Evolutionary conservation across 495 filamentous ascomycete species (phyloP), one percentile per base, ranked within the genome.

Genomic region (Penicillium mononematosum): DNA sequence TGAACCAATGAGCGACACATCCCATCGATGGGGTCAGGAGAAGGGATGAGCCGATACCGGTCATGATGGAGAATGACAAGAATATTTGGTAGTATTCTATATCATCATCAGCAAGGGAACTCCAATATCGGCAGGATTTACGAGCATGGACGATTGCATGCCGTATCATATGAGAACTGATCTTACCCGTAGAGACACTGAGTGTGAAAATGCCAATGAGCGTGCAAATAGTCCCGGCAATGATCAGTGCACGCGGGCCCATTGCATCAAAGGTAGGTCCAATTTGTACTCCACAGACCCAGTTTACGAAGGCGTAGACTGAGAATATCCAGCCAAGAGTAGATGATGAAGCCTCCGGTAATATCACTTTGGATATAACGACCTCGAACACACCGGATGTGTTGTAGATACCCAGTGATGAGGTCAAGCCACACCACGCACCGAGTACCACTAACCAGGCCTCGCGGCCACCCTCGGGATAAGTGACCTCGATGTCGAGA

Each of bases 311-410:
- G 7, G 78, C 73, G 59, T 85, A 87, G 20, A 88, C 51, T 10
- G 79, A 81, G 62, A 89, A 89, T 51, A 90, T 85, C 86, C 85
- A 90, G 34, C 85, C 87, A 22, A 87, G 75, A 1, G 74, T 75
- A 27, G 80, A 78, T 8, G 79, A 67, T 12, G 69, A 69, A 44
- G 81, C 75, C 10, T 72, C 53, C 8, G 68, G 69, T 10, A 89
- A 74, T 46, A 88, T 82, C 25, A 58, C 52, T 56, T 63, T 83
- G 78, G 56, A 85, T 68, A 70, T 74, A 59, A 86, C 83, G 3
- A 80, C 80, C 59, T 89, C 83, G 50, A 88, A 82, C 1, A 82
- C 81, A 4, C 83, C 87, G 1, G 85, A 74, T 56, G 75, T 81
- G 61, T 90, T 90, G 76, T 87, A 80, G 6, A 88, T 76, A 2